Evolutionary conservation across 2,329 filamentous ascomycete species (phyloP).

Genomic region (Ophiocordyceps unilateralis): DNA sequence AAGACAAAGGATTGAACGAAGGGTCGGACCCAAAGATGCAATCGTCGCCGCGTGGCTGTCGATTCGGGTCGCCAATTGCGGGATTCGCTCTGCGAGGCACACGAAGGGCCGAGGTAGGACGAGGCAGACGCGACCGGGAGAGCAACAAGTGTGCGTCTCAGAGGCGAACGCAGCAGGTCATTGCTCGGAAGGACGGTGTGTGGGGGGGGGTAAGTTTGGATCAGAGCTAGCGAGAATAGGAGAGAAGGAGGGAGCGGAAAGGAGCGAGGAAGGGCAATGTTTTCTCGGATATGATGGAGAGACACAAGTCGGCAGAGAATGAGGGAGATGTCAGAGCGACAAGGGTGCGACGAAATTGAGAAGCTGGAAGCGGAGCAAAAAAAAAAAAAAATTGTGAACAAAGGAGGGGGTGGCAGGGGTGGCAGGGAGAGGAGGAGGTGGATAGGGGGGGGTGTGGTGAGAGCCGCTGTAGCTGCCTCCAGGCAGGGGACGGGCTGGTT

Average conservation of each 20-base stretch:
- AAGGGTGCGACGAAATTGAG: conserved; percentile 3
- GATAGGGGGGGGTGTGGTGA: not conserved
- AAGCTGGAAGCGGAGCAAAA: conserved; percentile 1
- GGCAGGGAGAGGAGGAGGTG: not conserved
- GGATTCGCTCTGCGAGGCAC: not conserved
- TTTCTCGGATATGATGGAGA: conserved; percentile 1
- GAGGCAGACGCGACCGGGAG: not conserved
- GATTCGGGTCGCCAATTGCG: no score
- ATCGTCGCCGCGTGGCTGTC: not conserved
- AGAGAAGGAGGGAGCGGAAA: not conserved
- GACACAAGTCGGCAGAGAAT: conserved; percentile 1
- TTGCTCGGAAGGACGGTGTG: not conserved
- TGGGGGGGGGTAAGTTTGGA: not conserved
- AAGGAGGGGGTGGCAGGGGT: not conserved
- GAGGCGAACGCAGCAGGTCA: not conserved
- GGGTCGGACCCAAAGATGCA: not conserved
- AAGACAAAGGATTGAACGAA: not conserved
- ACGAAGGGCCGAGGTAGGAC: not conserved
- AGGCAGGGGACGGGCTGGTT: no score
- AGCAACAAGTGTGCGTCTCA: not conserved
- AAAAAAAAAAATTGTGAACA: not conserved
- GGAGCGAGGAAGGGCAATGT: no score
- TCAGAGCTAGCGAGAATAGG: not conserved
- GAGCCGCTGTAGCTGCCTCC: no score
- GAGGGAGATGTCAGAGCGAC: conserved; percentile 1